Evolutionary conservation across 2,329 filamentous ascomycete species (phyloP), one percentile per base, ranked within the genome.

Genomic region (Alternaria triticina): DNA sequence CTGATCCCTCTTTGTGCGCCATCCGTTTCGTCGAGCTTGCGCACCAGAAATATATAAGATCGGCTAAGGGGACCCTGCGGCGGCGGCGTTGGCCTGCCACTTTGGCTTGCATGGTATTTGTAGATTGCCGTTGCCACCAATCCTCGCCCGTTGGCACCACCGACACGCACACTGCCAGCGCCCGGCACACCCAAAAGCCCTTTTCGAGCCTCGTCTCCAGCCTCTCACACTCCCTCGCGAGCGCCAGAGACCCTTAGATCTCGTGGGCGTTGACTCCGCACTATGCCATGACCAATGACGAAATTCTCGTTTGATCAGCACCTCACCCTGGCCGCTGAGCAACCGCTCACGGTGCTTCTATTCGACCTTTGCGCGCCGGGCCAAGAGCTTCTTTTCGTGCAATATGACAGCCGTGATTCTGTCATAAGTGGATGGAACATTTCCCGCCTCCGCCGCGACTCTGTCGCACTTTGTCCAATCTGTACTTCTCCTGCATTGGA

Each of bases 21-120:
- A 12, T 51, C 27, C 47, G 47, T 54, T 68, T 68, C 66, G 70
- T 58, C 59, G 40, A 67, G 46, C 22, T 54, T 60, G 51, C 61
- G 28, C 49, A 65, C 68, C 40, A 56, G 69, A 68, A 45, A 46
- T 54, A 68, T 69, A 66, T 28, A 61, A 51, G 74, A 76, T 76
- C 72, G 68, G 65, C 74, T 54, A 61, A 67, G 66, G 58, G 70
- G 71, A 71, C 74, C 72, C 74, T 74, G 71, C 70, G 54, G 54
- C 54, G 47, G 46, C 59, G 20, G 59, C 64, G 57, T 59, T 33
- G 47, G 57, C 65, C 50, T 73, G 66, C 55, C 50, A 52, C 68
- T 61, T 55, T 56, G 23, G 45, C 54, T 47, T 50, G 54, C 40
- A 52, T 51, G 54, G 45, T 43, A 58, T 58, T 58, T 22, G 13